Evolutionary conservation across 192 early-diverging fungal species (phyloP), one percentile per base, ranked within the genome.

Genomic region (Pilobolus umbonatus): DNA sequence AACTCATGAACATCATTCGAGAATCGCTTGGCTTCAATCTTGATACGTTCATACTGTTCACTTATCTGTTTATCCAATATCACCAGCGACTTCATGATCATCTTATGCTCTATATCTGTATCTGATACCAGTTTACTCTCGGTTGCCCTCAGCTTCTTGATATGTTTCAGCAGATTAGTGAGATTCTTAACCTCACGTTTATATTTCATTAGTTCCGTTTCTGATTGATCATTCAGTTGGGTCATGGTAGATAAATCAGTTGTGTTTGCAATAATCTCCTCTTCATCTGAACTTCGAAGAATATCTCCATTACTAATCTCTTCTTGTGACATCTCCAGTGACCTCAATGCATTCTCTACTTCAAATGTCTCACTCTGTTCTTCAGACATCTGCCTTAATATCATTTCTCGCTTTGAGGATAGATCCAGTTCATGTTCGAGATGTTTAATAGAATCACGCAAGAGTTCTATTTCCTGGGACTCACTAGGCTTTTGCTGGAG

Each of bases 401-500:
- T 43, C 5, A 21, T 51, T 32, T 53, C 49, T 29, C 51, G 35
- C 29, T 40, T 45, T 21, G 43, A 35, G 6, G 51, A 39, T 28
- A 22, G 52, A 6, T 40, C 45, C 28, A 61, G 14, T 31, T 67
- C 45, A 1, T 44, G n/a, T 28, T 67, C 65, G 15, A 67, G 31
- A 12, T 43, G 55, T 28, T 43, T 12, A 30, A 56, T 31, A 15
- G 55, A 56, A 10, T 39, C 55, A 8, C 38, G 36, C n/a, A 56
- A 19, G n/a, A 56, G 12, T 9, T 35, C 31, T 34, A 50, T 31
- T 34, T 60, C 58, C 0, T 50, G 30, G 9, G 21, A 14, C 17
- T 54, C 61, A 3, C 24, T 24, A 30, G 40, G 17, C 14, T 25
- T 28, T 35, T 19, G 31, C 22, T 56, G 52, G 15, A 56, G 34